Conservation (phyloP, 345 rosid species). For the Salix purpurea region DNA sequence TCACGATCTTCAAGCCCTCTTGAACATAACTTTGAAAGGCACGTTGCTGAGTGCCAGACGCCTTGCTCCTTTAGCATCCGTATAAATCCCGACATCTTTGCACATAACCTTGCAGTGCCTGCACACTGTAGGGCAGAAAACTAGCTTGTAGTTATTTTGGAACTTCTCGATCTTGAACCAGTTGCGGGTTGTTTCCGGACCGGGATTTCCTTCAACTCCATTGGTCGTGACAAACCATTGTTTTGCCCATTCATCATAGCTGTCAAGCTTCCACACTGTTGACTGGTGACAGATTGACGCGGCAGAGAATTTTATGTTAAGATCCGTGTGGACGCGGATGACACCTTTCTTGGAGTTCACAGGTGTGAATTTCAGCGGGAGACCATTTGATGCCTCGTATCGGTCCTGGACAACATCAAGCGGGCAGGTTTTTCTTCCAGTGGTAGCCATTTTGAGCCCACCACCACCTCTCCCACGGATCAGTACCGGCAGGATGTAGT, state of each 20-base stretch:
- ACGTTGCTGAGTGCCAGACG: too few species aligned
- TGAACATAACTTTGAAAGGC: too few species aligned
- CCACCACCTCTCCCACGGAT: too few species aligned
- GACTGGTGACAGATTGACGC: conserved; percentile 43
- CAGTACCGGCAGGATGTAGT: too few species aligned
- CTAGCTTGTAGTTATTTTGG: conserved; percentile 46
- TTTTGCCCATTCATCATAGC: conserved; percentile 31
- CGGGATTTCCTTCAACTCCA: conserved; percentile 43
- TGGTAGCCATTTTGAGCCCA: too few species aligned
- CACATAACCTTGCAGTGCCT: too few species aligned
- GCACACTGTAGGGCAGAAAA: conserved; percentile 43
- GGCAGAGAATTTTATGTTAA: conserved; percentile 45
- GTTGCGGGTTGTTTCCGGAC: conserved; percentile 42
- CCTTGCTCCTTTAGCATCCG: too few species aligned
- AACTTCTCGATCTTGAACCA: conserved; percentile 65
- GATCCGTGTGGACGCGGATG: neutral
- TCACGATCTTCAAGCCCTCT: too few species aligned
- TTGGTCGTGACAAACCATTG: conserved; percentile 42
- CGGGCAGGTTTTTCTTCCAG: neutral
- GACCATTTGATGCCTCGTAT: too few species aligned
- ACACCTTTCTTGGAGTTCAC: too few species aligned
- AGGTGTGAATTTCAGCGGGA: too few species aligned
- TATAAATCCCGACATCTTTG: too few species aligned
- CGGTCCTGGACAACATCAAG: neutral
- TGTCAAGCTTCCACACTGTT: conserved; percentile 45